Conservation (phyloP, 176 grass and related monocot species). For the Juncus inflexus region DNA sequence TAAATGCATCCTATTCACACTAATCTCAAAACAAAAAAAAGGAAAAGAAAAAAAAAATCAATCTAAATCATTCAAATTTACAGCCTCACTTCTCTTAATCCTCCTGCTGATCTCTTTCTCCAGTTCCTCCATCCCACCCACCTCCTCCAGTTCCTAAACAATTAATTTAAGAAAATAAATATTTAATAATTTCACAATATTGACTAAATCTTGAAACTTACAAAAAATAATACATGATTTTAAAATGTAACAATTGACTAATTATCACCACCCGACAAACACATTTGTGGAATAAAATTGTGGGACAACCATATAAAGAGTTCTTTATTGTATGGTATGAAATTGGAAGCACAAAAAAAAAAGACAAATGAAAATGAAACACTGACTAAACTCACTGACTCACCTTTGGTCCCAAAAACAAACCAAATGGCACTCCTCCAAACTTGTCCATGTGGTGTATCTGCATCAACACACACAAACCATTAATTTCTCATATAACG, state of each 20-base stretch:
- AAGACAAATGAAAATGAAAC: constrained; percentile 11
- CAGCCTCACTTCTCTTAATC: constrained; percentile 49
- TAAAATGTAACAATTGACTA: neutral
- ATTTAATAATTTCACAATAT: neutral
- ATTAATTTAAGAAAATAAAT: neutral
- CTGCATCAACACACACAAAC: constrained; percentile 30
- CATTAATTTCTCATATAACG: constrained; percentile 19
- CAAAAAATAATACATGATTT: neutral
- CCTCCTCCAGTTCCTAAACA: constrained; percentile 73
- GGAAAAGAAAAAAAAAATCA: neutral
- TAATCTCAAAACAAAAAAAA: neutral
- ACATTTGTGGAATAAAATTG: neutral
- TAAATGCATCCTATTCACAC: neutral
- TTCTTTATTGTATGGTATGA: neutral
- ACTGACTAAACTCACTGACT: neutral
- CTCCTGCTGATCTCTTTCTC: constrained; percentile 72
- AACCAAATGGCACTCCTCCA: constrained; percentile 75
- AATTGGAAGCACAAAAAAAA: neutral
- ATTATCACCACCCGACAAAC: neutral
- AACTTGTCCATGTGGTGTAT: constrained; percentile 98
- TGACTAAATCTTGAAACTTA: neutral
- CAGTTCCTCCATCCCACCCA: constrained; percentile 71
- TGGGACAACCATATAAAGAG: neutral
- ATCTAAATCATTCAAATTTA: constrained; percentile 29
- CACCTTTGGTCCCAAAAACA: constrained; percentile 94